Evolutionary conservation across 495 filamentous ascomycete species (phyloP).

Genomic region (Penicillium soppii): DNA sequence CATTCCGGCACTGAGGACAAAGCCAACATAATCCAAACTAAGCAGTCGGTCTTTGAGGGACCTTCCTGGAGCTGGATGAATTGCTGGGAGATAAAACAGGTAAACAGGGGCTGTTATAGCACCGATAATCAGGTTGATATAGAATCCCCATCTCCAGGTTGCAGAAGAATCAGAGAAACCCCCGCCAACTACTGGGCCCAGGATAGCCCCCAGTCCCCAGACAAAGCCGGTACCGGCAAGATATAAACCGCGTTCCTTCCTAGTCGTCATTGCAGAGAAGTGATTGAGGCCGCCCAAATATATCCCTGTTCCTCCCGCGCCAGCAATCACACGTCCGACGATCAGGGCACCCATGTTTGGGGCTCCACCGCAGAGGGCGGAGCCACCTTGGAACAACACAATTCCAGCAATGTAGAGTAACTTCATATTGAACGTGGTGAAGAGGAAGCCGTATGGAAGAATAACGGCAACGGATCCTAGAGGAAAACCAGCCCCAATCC

Average conservation of each 20-base stretch:
- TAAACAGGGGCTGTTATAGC: constrained; percentile 1
- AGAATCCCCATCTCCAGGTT: constrained; percentile 16
- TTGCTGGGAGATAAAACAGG: neutral
- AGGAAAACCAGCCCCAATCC: constrained; percentile 24
- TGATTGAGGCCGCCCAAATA: constrained; percentile 49
- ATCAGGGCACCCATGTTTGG: constrained; percentile 31
- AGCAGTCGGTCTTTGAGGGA: neutral
- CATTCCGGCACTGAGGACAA: constrained; percentile 13
- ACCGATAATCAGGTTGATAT: constrained; percentile 12
- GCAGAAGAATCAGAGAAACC: constrained; percentile 1
- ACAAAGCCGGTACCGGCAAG: constrained; percentile 31
- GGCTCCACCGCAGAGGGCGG: constrained; percentile 34
- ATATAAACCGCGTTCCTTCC: constrained; percentile 45
- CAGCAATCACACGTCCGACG: constrained; percentile 31
- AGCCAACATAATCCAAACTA: constrained; percentile 17
- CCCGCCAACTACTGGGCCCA: constrained; percentile 43
- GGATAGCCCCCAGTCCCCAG: constrained; percentile 47
- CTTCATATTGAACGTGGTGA: constrained; percentile 29
- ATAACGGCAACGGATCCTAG: constrained; percentile 16
- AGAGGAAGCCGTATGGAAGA: constrained; percentile 7
- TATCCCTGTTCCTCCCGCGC: constrained; percentile 47
- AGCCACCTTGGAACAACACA: constrained; percentile 31
- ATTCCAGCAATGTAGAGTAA: constrained; percentile 25
- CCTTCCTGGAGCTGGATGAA: neutral
- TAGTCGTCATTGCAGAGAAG: constrained; percentile 37